Evolutionary conservation across 2,329 filamentous ascomycete genomes (phyloP).

Genomic region (Colletotrichum musicola): DNA sequence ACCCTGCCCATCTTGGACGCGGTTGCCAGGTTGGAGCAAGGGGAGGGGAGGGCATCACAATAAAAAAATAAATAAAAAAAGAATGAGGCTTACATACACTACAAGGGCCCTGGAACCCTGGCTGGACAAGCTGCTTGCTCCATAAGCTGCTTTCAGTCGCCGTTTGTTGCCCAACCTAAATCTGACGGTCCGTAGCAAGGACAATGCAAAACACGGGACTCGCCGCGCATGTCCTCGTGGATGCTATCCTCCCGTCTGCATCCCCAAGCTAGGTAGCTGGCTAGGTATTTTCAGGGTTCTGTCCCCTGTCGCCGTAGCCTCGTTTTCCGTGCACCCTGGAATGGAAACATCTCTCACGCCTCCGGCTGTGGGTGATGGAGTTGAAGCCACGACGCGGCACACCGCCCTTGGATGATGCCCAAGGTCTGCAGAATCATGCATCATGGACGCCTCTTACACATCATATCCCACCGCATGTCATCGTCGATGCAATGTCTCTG

Average conservation of each 20-base stretch:
- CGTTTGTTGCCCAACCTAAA: slow-evolving; percentile 5
- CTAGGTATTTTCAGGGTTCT: neutral
- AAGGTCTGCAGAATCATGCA: slow-evolving; percentile 24
- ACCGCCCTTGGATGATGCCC: slow-evolving; percentile 19
- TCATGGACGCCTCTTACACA: slow-evolving; percentile 17
- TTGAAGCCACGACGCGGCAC: slow-evolving; percentile 4
- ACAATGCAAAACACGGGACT: slow-evolving; percentile 1
- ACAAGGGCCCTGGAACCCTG: slow-evolving; percentile 28
- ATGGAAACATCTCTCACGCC: neutral
- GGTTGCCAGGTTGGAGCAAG: neutral
- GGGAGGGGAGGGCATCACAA: neutral
- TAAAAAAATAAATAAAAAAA: neutral
- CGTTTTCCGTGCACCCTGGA: slow-evolving; percentile 2
- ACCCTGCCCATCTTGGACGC: too few relatives aligned
- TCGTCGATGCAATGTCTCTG: slow-evolving; percentile 17
- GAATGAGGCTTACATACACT: slow-evolving; percentile 36
- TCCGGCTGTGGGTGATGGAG: neutral
- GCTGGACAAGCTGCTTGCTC: slow-evolving; percentile 16
- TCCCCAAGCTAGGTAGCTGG: too few relatives aligned
- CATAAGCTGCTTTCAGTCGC: neutral
- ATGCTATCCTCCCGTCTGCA: neutral
- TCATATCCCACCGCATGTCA: neutral
- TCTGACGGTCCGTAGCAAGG: neutral
- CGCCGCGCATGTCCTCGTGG: neutral
- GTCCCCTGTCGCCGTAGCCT: slow-evolving; percentile 3